A percentile compares a stretch with the other conserved stretches of the same genome.
Conservation (phyloP, 75 land plant genomes). For the Pinus tabuliformis region DNA sequence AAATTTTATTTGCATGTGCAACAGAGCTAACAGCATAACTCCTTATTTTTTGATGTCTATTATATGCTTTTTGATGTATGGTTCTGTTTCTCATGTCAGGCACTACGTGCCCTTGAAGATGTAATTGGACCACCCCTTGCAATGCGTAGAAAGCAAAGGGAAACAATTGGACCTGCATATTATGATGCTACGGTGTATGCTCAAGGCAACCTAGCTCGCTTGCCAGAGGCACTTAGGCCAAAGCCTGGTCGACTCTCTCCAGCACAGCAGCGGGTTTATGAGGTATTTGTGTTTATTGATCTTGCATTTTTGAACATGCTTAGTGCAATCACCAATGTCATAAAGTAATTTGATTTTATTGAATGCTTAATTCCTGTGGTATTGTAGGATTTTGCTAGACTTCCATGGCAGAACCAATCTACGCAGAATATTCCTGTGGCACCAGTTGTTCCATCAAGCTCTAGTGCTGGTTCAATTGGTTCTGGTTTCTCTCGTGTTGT, state of each 20-base stretch:
- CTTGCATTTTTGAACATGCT: background rate
- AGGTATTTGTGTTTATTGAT: constrained; percentile 41
- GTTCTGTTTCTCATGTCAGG: constrained; percentile 41
- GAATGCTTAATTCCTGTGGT: background rate
- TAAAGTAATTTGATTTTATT: background rate
- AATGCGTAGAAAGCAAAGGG: constrained; percentile 69
- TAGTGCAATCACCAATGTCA: background rate
- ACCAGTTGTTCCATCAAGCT: constrained; percentile 31
- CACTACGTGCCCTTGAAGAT: constrained; percentile 80
- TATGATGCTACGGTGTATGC: constrained; percentile 67
- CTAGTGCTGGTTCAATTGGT: constrained; percentile 27
- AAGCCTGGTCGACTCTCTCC: constrained; percentile 77
- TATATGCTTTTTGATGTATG: background rate
- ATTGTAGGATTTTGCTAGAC: constrained; percentile 78
- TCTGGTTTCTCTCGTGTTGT: constrained; percentile 27
- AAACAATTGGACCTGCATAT: constrained; percentile 46
- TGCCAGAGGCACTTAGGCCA: constrained; percentile 95
- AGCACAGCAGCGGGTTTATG: constrained; percentile 91
- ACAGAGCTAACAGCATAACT: too few relatives aligned
- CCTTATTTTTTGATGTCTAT: background rate
- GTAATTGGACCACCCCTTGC: constrained; percentile 67
- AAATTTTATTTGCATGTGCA: too few relatives aligned
- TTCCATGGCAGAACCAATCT: constrained; percentile 87
- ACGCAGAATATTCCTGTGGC: constrained; percentile 35
- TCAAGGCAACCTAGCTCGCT: constrained; percentile 61